A percentile compares a stretch with the other conserved stretches of the same genome.
Evolutionary conservation across 2,329 filamentous ascomycete species (phyloP).

Genomic region (Arthrobotrys sinensis): DNA sequence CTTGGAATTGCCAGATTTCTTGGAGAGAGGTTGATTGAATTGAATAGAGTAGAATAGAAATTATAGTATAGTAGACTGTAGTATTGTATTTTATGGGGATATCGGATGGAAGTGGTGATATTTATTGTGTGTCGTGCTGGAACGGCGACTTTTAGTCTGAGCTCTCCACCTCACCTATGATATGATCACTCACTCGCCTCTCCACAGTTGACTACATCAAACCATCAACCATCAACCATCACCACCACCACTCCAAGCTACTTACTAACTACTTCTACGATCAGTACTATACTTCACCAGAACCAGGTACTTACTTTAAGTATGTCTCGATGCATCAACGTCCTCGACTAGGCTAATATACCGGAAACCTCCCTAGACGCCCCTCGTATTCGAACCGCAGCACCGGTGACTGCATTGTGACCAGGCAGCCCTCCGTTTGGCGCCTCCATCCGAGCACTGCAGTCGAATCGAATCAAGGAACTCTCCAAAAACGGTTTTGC

Average conservation of each 20-base stretch:
- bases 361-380: slow-evolving; percentile 19
- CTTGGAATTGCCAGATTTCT: slow-evolving; percentile 7
- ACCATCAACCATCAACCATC: slow-evolving; percentile 3
- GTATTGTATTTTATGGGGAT: neutral
- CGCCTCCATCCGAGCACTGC: slow-evolving; percentile 51
- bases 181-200: too few relatives aligned
- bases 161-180: neutral
- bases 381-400: slow-evolving; percentile 52
- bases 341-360: slow-evolving; percentile 1
- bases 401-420: slow-evolving; percentile 26
- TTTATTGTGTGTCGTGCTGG: slow-evolving; percentile 10
- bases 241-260: neutral
- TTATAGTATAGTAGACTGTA: too few relatives aligned
- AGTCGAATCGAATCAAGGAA: slow-evolving; percentile 38
- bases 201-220: neutral
- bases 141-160: slow-evolving; percentile 9
- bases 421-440: slow-evolving; percentile 41
- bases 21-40: too few relatives aligned
- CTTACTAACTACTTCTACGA: too few relatives aligned
- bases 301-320: too few relatives aligned
- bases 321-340: too few relatives aligned
- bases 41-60: too few relatives aligned
- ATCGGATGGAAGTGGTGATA: slow-evolving; percentile 11
- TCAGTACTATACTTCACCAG: too few relatives aligned
- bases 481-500: slow-evolving; percentile 27